Base-by-base conservation (phyloP, 2,329 filamentous ascomycete species). In the Sporothrix sp. region DNA sequence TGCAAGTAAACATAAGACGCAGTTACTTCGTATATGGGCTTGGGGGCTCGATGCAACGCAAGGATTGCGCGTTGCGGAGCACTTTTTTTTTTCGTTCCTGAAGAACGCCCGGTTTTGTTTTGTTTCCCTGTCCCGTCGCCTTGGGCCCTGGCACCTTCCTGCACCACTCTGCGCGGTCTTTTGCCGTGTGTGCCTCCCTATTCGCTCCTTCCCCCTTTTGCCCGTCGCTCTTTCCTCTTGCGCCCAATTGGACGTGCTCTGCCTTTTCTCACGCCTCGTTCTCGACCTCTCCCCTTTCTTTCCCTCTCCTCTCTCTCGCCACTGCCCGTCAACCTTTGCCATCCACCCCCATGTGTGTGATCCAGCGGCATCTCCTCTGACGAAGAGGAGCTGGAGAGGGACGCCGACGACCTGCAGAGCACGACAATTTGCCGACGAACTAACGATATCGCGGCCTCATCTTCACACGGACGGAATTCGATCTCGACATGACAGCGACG, bases 201-300 rank as follows among this genome's bases (percentile, higher is more conserved):
- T 64, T 58, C 48, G 65, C 66, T 21, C 60, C 58, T 32, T 52
- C 38, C 23, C 53, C 51, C 39, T 68, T 62, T 52, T 66, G 65
- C 45, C 68, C 21, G 39, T 21, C 11, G 60, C 62, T 32, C 18
- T 40, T 39, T 48, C 43, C 43, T 35, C 28, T 35, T n/a, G 9
- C 16, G n/a, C 9, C 36, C n/a, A 14, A 14, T 14, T 20, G 9
- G 5, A 5, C 25, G 16, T 14, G 4, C 36, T 66, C 68, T 38
- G 57, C 21, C 16, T 30, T 37, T 25, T 56, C 16, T 58, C 51
- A 30, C 63, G 61, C 25, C 62, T 45, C 71, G 40, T 54, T 48
- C 44, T 47, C 13, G 40, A 11, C 28, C 30, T 25, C n/a, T 25
- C 25, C 40, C 28, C 14, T 36, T 45, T 62, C 63, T 53, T 71